Conservation (phyloP, 1,284 basidiomycete species). For the Moniliophthora roreri region DNA sequence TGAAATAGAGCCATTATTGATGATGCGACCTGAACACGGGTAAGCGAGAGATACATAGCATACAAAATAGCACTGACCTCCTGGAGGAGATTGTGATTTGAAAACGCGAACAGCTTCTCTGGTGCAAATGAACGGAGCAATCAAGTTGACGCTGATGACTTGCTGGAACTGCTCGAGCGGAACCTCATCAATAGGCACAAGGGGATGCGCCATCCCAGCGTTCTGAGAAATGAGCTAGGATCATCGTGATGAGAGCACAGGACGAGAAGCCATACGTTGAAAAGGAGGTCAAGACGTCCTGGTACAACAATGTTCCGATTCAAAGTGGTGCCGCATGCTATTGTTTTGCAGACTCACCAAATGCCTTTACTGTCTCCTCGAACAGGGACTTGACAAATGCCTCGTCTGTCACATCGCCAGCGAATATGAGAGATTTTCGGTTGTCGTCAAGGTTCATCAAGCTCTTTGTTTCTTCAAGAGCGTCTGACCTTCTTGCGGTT, state of each 20-base stretch:
- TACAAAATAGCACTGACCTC: conserved; percentile 61
- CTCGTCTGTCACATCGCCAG: conserved; percentile 67
- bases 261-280: conserved; percentile 60
- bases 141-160: conserved; percentile 71
- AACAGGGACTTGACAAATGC: conserved; percentile 64
- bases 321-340: background rate
- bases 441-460: conserved; percentile 38
- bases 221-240: conserved; percentile 40
- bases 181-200: conserved; percentile 62
- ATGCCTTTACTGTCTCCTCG: conserved; percentile 47
- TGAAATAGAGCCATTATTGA: conserved; percentile 83
- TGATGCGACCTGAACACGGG: conserved; percentile 56
- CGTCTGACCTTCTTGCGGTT: conserved; percentile 53
- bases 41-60: background rate
- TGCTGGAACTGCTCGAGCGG: conserved; percentile 60
- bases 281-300: conserved; percentile 76
- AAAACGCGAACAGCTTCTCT: conserved; percentile 75
- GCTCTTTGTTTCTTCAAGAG: conserved; percentile 57
- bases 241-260: conserved; percentile 5
- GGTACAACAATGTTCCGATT: conserved; percentile 3
- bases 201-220: conserved; percentile 57
- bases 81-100: conserved; percentile 70
- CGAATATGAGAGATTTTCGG: conserved; percentile 39
- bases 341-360: conserved; percentile 41
- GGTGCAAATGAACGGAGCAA: conserved; percentile 74